Evolutionary conservation across 495 filamentous ascomycete species (phyloP), one percentile per base, ranked within the genome.

Genomic region (Eremomyces bilateralis): DNA sequence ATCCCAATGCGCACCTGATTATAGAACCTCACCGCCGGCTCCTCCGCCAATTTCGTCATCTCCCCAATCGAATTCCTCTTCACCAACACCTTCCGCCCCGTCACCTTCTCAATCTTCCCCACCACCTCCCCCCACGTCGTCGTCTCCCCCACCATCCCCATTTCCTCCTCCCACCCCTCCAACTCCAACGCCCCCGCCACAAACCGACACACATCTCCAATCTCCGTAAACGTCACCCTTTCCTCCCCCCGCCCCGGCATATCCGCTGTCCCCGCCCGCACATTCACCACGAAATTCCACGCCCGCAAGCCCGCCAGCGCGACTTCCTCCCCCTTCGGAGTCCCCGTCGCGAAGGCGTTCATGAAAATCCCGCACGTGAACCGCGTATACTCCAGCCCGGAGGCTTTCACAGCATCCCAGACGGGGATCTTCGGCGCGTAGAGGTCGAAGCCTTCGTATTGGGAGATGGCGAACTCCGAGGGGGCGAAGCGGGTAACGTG

Each of bases 401-500:
- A 28, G 1, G 15, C 13, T 21, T 36, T 16, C 3, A 29, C 20
- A 1, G 43, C 45, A 3, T 20, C 29, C 45, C 45, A 48, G n/a
- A 46, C 45, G 13, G 32, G 34, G 18, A 22, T 35, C 36, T 48
- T 46, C 1, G 6, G 4, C 4, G 16, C 20, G 29, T 39, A 47
- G n/a, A 41, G 31, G 17, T 42, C 44, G 15, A 47, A 34, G 37
- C 39, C 15, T 38, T 39, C 32, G 31, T 22, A 30, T 8, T 10
- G 10, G 8, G 17, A 17, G 16, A 30, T 22, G 3, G 43, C 46
- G 20, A 41, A 51, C 20, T 51, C 47, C 25, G 36, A 41, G 13
- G 47, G 47, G 3, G 44, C 42, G 19, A 48, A 50, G 21, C 47
- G 46, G 25, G 35, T 46, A 6, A 50, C 46, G 17, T 42, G 42